phyloP scores from a whole-genome alignment of 441 rosid genomes.

The Lagerstroemia fauriei region DNA sequence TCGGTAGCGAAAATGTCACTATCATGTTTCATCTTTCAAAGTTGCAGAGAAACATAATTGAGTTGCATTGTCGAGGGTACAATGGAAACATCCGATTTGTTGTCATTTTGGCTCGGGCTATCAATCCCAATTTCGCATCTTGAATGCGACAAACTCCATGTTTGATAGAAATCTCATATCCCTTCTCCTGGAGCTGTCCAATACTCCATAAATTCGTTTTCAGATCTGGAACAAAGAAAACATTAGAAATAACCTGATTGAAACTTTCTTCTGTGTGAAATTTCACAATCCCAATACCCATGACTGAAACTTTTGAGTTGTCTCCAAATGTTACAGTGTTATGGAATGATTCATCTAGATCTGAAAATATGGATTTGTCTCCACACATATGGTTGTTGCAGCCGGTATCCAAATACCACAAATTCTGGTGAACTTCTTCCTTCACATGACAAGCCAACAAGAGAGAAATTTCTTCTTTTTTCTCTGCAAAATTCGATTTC shows the following conservation, averaged over 20 bases:
- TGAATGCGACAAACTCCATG: neutral
- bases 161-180: neutral
- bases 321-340: neutral
- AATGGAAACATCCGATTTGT: neutral
- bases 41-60: too few species aligned
- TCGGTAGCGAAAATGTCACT: too few species aligned
- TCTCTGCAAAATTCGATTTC: neutral
- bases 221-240: neutral
- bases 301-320: neutral
- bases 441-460: neutral
- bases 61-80: neutral
- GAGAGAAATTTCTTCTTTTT: neutral
- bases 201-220: neutral
- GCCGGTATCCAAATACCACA: neutral
- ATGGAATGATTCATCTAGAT: neutral
- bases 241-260: neutral
- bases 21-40: too few species aligned
- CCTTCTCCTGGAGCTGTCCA: neutral
- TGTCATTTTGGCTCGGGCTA: neutral
- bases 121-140: too few species aligned
- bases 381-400: neutral
- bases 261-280: neutral
- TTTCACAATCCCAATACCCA: neutral
- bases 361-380: neutral
- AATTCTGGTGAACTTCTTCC: neutral